These are phyloP conservation scores for Psilocybe azurescens DNA, from an alignment of 768 basidiomycete species.

Conservation along the genomic window DNA sequence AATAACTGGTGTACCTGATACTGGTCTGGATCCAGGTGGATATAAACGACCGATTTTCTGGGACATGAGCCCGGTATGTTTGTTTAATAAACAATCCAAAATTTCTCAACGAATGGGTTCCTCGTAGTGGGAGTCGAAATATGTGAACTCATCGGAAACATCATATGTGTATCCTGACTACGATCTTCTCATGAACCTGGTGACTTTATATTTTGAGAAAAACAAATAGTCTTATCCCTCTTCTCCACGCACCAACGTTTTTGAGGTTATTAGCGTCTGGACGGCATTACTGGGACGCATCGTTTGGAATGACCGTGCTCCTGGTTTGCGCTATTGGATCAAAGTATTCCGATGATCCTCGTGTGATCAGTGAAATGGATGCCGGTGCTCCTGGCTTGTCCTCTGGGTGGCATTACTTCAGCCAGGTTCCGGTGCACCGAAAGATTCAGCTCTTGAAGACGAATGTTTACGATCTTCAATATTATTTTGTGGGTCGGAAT, in stretches of 20 bases:
- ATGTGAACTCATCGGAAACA: constrained; percentile 25
- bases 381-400: constrained; percentile 42
- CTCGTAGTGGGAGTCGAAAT: constrained; percentile 43
- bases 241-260: constrained; percentile 75
- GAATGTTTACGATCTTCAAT: constrained; percentile 73
- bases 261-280: constrained; percentile 50
- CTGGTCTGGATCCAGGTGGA: constrained; percentile 15
- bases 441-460: constrained; percentile 61
- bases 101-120: not conserved
- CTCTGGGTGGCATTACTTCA: constrained; percentile 64
- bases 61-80: constrained; percentile 31
- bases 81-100: not conserved
- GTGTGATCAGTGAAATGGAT: constrained; percentile 39
- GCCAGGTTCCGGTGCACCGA: constrained; percentile 65
- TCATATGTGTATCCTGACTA: constrained; percentile 51
- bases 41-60: constrained; percentile 34
- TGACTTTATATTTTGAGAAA: constrained; percentile 64
- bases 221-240: constrained; percentile 55
- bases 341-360: constrained; percentile 60
- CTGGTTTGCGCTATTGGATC: constrained; percentile 67
- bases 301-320: constrained; percentile 64
- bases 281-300: constrained; percentile 50
- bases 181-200: constrained; percentile 52
- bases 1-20: constrained; percentile 30
- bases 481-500: constrained; percentile 53